Percentiles rank a stretch among this genome's conserved stretches.
These are phyloP conservation scores for Spiraea crenata DNA, from an alignment of 331 rosid genomes.

Conservation along the genomic window DNA sequence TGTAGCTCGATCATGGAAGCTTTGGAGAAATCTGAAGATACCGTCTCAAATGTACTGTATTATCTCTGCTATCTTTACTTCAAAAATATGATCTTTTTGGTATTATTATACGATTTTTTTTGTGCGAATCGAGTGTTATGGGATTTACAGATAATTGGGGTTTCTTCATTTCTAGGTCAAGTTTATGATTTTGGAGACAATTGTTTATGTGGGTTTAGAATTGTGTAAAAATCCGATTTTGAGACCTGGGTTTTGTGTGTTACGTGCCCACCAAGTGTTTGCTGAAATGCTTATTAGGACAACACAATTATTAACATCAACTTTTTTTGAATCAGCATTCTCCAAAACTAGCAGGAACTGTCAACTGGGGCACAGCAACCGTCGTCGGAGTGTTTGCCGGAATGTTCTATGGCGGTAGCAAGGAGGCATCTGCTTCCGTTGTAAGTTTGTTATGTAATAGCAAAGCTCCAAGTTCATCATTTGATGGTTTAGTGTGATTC, in stretches of 20 bases:
- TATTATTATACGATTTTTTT: background rate
- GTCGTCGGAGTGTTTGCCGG: constrained; percentile 86
- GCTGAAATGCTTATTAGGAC: background rate
- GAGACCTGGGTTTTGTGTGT: constrained; percentile 3
- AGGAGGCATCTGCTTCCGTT: constrained; percentile 89
- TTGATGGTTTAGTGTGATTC: background rate
- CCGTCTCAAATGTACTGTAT: constrained; percentile 11
- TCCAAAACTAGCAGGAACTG: constrained; percentile 62
- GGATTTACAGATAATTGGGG: background rate
- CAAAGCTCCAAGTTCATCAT: constrained; percentile 14
- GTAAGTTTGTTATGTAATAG: constrained; percentile 48
- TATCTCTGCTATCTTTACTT: constrained; percentile 4
- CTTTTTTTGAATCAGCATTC: constrained; percentile 42
- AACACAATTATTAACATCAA: constrained; percentile 2
- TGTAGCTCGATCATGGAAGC: constrained; percentile 27
- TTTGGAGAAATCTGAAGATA: constrained; percentile 27
- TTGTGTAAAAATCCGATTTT: background rate
- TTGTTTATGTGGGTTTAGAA: constrained; percentile 1
- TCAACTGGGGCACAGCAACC: constrained; percentile 87
- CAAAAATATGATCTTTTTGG: background rate
- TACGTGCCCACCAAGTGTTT: constrained; percentile 16
- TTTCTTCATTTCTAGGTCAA: constrained; percentile 1
- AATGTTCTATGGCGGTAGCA: constrained; percentile 93
- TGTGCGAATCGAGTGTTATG: background rate
- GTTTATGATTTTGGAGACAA: constrained; percentile 4